Conservation (phyloP, 176 grass and related monocot species). For the Miscanthus lutarioriparius region DNA sequence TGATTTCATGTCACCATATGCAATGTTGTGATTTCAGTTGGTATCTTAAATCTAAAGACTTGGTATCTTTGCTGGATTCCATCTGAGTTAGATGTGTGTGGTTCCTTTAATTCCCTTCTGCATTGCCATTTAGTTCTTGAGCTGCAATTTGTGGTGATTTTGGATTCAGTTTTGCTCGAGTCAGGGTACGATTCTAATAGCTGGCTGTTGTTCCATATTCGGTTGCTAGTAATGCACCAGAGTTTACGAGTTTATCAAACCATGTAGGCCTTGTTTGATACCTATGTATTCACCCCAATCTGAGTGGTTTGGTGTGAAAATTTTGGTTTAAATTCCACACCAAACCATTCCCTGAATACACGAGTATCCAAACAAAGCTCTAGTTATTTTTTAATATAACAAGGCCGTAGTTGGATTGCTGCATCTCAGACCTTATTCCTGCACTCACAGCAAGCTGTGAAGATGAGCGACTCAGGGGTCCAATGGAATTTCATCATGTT, state of each 20-base stretch:
- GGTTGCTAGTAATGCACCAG: neutral
- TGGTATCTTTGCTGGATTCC: neutral
- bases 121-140: neutral
- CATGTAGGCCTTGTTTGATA: too few species aligned
- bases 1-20: constrained; percentile 25
- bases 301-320: too few species aligned
- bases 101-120: neutral
- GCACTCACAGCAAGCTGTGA: too few species aligned
- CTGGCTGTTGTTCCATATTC: neutral
- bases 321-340: too few species aligned
- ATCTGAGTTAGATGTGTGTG: neutral
- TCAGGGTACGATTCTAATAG: neutral
- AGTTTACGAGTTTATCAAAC: neutral
- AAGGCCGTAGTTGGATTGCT: too few species aligned
- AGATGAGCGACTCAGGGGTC: too few species aligned
- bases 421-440: too few species aligned
- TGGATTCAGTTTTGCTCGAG: neutral
- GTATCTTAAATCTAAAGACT: constrained; percentile 24
- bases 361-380: too few species aligned
- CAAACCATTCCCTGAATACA: too few species aligned
- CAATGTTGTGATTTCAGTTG: constrained; percentile 34
- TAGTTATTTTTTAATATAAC: too few species aligned
- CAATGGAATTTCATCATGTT: too few species aligned
- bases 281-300: too few species aligned
- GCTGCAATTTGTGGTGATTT: neutral